These are phyloP conservation scores for Achaetomiella virescens DNA, from an alignment of 495 filamentous ascomycete genomes.

Conservation along the genomic window DNA sequence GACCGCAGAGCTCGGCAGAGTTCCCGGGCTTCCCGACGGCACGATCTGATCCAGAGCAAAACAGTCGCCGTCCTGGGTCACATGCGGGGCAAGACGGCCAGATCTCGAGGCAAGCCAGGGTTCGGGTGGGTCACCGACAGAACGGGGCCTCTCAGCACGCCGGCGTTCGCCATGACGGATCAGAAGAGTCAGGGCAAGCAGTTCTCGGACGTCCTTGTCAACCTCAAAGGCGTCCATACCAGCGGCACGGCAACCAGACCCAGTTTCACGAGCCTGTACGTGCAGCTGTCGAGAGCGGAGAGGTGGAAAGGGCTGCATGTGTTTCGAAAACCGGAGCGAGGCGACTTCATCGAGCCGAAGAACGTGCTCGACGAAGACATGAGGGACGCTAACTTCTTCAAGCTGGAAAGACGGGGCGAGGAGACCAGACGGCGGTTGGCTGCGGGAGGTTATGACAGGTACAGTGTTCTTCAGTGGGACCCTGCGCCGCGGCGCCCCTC, in stretches of 20 bases:
- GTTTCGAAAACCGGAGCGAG: neutral
- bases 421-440: conserved; percentile 7
- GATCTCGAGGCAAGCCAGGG: neutral
- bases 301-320: neutral
- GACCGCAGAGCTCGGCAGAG: conserved; percentile 4
- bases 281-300: conserved; percentile 7
- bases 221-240: no score
- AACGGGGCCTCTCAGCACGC: conserved; percentile 4
- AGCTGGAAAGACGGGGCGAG: conserved; percentile 6
- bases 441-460: no score
- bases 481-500: neutral
- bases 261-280: no score
- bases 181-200: conserved; percentile 7
- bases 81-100: neutral
- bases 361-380: conserved; percentile 8
- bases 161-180: conserved; percentile 6
- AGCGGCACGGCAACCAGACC: no score
- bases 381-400: conserved; percentile 8
- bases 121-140: conserved; percentile 1
- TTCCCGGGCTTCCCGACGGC: no score
- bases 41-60: conserved; percentile 10
- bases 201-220: no score
- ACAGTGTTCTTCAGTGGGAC: neutral
- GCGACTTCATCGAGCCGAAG: conserved; percentile 13
- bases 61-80: conserved; percentile 4